Percentiles rank a stretch among this genome's conserved stretches.
phyloP scores from a whole-genome alignment of 306 rosid species.

The Corylus avellana region DNA sequence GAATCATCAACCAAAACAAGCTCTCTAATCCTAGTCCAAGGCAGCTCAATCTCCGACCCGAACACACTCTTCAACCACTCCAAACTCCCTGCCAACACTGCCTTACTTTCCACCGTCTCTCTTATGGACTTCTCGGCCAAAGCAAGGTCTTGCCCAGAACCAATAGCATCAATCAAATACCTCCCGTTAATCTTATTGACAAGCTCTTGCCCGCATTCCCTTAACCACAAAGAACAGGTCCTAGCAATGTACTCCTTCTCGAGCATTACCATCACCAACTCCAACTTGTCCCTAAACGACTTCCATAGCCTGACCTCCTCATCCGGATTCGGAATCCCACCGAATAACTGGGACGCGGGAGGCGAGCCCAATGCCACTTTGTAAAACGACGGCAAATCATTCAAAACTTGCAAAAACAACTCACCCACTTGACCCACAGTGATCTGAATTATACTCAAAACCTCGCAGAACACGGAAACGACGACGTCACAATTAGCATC shows the following conservation, averaged over 20 bases:
- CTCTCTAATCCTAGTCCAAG: conserved; percentile 94
- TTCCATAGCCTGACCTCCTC: conserved; percentile 98
- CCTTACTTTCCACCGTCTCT: conserved; percentile 91
- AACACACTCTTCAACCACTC: conserved; percentile 96
- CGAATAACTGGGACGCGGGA: conserved; percentile 85
- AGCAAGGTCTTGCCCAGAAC: conserved; percentile 72
- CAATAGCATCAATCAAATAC: conserved; percentile 69
- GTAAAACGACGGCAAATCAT: conserved; percentile 90
- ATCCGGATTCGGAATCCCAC: conserved; percentile 95
- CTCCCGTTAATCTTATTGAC: conserved; percentile 70
- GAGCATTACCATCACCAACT: conserved; percentile 64
- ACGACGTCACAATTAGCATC: conserved; percentile 49
- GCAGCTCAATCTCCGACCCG: conserved; percentile 92
- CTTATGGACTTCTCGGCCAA: conserved; percentile 87
- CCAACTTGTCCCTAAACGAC: conserved; percentile 74
- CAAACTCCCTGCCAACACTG: conserved; percentile 79
- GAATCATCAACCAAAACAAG: conserved; percentile 90
- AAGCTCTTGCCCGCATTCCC: conserved; percentile 63
- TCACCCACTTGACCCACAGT: conserved; percentile 94
- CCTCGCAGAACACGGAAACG: conserved; percentile 77
- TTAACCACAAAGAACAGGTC: conserved; percentile 74
- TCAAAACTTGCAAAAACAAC: conserved; percentile 81
- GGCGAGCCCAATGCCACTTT: conserved; percentile 76
- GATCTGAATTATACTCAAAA: conserved; percentile 82
- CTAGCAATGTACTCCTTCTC: conserved; percentile 70